Conservation (phyloP, 1,139 yeast species). For the Meyerozyma carpophila region DNA sequence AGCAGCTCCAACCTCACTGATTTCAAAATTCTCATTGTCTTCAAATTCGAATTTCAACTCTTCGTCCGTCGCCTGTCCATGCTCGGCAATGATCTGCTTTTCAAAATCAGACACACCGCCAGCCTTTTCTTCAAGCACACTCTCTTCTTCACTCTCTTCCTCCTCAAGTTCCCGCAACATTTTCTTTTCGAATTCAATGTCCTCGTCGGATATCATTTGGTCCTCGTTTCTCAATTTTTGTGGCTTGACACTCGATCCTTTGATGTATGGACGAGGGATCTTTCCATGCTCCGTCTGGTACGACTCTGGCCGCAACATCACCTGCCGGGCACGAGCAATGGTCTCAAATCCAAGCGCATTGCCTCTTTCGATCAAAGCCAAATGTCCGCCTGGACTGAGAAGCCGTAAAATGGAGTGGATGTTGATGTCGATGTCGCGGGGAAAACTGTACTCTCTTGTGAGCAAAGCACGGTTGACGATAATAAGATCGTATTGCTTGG, state of each 20-base stretch:
- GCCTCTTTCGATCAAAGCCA: slow-evolving; percentile 82
- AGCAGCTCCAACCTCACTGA: slow-evolving; percentile 18
- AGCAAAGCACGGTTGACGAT: slow-evolving; percentile 78
- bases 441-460: slow-evolving; percentile 55
- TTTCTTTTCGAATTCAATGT: slow-evolving; percentile 27
- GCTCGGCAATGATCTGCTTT: slow-evolving; percentile 30
- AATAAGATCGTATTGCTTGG: slow-evolving; percentile 67
- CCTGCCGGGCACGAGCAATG: slow-evolving; percentile 84
- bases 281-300: slow-evolving; percentile 51
- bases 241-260: slow-evolving; percentile 44
- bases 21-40: slow-evolving; percentile 34
- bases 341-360: slow-evolving; percentile 85
- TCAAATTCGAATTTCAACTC: slow-evolving; percentile 50
- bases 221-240: slow-evolving; percentile 33
- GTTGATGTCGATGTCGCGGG: slow-evolving; percentile 66
- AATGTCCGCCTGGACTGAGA: slow-evolving; percentile 70
- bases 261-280: slow-evolving; percentile 66
- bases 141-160: slow-evolving; percentile 8
- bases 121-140: slow-evolving; percentile 5
- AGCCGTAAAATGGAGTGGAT: slow-evolving; percentile 56
- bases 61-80: slow-evolving; percentile 36
- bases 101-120: slow-evolving; percentile 22
- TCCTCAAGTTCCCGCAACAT: slow-evolving; percentile 23
- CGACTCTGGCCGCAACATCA: slow-evolving; percentile 79
- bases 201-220: slow-evolving; percentile 30